Base-by-base conservation (phyloP, 768 basidiomycete species). In the Leccinum subgranulosum region DNA sequence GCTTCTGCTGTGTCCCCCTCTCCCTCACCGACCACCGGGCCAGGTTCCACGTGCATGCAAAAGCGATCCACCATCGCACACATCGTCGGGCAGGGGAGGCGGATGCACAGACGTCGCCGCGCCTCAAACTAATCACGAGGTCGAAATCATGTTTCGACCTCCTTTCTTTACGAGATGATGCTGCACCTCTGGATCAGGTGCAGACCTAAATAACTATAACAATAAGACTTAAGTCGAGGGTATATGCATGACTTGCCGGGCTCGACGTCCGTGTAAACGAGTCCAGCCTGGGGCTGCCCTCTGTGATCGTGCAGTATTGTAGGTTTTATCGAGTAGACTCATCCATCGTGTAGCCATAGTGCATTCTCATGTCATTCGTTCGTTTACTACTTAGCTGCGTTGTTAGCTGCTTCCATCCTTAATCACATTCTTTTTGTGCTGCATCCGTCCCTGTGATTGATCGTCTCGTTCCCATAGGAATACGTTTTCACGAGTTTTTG, bases 81-180 rank as follows among this genome's bases (percentile, higher is more conserved):
- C 33, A 1, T 25, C 46, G 12, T 28, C 34, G 55, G 43, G 29
- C 23, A 53, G 7, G n/a, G 17, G 11, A 58, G 55, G 53, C 57
- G 66, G 33, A 65, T 63, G 55, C 60, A 68, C 50, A 58, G 48
- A 33, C 57, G 66, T 12, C 66, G 60, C 17, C 56, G 58, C 19
- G 19, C 39, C 8, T 45, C 55, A 3, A 63, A 67, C 49, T 68
- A 15, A 60, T 21, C 14, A 29, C 41, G 23, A 23, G n/a, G 21
- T 3, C 21, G 34, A 31, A 3, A 9, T 7, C 4, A 12, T 8
- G 12, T 3, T 23, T 25, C 6, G 7, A 1, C 17, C 14, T 25
- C 25, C 33, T 19, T 17, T 15, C 1, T 34, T 25, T 17, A 19
- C 29, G 15, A 15, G 31, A 19, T 31, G 17, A 39, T 12, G 7